Percentiles rank a stretch among this genome's conserved stretches.
Evolutionary conservation across 1,284 basidiomycete genomes (phyloP).

Genomic region (Cutaneotrichosporon sp.): DNA sequence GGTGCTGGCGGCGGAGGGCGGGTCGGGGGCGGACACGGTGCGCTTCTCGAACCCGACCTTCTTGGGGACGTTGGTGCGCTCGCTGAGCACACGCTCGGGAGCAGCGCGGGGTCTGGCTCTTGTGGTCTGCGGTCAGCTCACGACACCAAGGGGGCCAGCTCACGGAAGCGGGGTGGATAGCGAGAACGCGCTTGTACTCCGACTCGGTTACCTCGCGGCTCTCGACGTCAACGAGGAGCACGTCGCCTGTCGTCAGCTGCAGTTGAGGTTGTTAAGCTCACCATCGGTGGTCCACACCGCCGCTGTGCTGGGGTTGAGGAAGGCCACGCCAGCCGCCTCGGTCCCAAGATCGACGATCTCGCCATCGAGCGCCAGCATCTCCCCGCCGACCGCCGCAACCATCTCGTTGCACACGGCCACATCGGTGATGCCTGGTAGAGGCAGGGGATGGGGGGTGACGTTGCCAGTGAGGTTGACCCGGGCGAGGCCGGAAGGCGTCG

Average conservation of each 20-base stretch:
- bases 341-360: conserved; percentile 4
- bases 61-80: neutral
- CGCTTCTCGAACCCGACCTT: conserved; percentile 10
- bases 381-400: conserved; percentile 14
- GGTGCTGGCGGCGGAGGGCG: conserved; percentile 10
- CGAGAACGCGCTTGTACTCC: conserved; percentile 17
- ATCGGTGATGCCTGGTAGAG: conserved; percentile 17
- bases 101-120: neutral
- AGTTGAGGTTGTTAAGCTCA: neutral
- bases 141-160: too few species aligned
- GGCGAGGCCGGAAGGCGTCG: neutral
- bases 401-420: conserved; percentile 7
- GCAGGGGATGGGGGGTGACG: neutral
- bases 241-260: conserved; percentile 3
- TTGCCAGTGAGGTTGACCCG: conserved; percentile 1
- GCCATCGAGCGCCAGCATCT: conserved; percentile 10
- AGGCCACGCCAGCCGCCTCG: conserved; percentile 20
- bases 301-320: conserved; percentile 25
- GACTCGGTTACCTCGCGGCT: conserved; percentile 15
- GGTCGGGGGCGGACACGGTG: neutral
- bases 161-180: conserved; percentile 15
- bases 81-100: conserved; percentile 6
- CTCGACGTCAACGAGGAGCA: conserved; percentile 13
- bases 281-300: conserved; percentile 18
- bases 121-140: neutral